Base-by-base conservation (phyloP, 2,329 filamentous ascomycete species). In the Monilinia polystroma region DNA sequence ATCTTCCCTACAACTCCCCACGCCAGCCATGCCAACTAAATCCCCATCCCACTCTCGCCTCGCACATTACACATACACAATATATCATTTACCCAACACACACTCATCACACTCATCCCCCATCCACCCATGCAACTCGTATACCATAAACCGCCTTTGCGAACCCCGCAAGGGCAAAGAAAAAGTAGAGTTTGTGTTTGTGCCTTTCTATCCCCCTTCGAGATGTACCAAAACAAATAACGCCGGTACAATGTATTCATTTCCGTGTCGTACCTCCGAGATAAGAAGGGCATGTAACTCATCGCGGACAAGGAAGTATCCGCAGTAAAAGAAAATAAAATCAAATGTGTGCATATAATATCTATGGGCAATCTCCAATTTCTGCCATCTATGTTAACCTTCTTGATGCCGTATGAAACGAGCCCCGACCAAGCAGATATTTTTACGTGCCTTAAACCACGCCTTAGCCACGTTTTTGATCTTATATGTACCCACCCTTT, bases 241-340 rank as follows among this genome's bases (percentile, higher is more conserved):
- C 58, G 47, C 58, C 58, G n/a, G 45, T 62, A 51, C 26, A 38
- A 62, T 52, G 29, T 51, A 51, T 62, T n/a, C 58, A 23, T 62
- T 62, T 62, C 57, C 45, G 29, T 52, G n/a, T 51, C 45, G n/a
- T 58, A 51, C 20, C 35, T 26, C 23, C 45, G 45, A 62, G 29
- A 51, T 18, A 3, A 32, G 12, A 49, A 29, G n/a, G 12, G 43
- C 29, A 49, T 62, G 32, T 52, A 20, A 51, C 32, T 38, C n/a
- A 38, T 51, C n/a, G 45, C 45, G 14, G n/a, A 52, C 14, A 41
- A 41, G 32, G 35, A 51, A 62, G n/a, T 26, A 51, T 38, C 45
- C 58, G 29, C 45, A 62, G 32, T 35, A 51, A 51, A 59, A 38
- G 45, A 62, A 51, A 62, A 51, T 51, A 0, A 38, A 62, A 62